Evolutionary conservation across 2,329 filamentous ascomycete species (phyloP).

Genomic region (Pezicula neosporulosa): DNA sequence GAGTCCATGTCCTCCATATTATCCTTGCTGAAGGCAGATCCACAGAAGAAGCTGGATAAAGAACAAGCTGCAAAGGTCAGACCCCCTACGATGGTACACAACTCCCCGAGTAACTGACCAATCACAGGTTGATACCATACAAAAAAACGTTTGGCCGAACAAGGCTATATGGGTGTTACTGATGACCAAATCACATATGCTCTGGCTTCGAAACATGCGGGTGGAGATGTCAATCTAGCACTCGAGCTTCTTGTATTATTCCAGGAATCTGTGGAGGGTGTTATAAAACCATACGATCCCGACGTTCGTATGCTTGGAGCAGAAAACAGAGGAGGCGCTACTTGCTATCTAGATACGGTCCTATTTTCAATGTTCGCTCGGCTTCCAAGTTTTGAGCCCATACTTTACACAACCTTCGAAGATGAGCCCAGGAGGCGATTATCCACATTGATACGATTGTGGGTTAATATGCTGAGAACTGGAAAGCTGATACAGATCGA

Average conservation of each 20-base stretch:
- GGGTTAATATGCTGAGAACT: slow-evolving; percentile 87
- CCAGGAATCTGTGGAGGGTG: slow-evolving; percentile 76
- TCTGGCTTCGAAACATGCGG: slow-evolving; percentile 58
- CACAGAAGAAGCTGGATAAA: slow-evolving; percentile 50
- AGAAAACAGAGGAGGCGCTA: slow-evolving; percentile 79
- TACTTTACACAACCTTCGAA: slow-evolving; percentile 76
- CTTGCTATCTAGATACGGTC: slow-evolving; percentile 90
- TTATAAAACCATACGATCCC: slow-evolving; percentile 72
- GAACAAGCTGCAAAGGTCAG: slow-evolving; percentile 44
- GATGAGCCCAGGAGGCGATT: slow-evolving; percentile 71
- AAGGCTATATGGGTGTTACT: slow-evolving; percentile 53
- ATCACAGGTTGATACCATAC: slow-evolving; percentile 46
- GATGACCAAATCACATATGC: slow-evolving; percentile 62
- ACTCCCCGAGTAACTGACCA: slow-evolving; percentile 3
- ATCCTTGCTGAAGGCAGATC: slow-evolving; percentile 61
- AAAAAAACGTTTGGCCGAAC: slow-evolving; percentile 46
- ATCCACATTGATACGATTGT: slow-evolving; percentile 75
- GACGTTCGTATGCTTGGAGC: slow-evolving; percentile 74
- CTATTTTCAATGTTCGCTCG: slow-evolving; percentile 95
- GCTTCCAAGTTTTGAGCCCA: slow-evolving; percentile 86
- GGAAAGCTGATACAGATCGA: slow-evolving; percentile 84
- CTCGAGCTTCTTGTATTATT: slow-evolving; percentile 75
- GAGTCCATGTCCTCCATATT: slow-evolving; percentile 61
- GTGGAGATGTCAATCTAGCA: slow-evolving; percentile 69
- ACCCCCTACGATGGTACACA: neutral